A percentile compares a stretch with the other conserved stretches of the same genome.
phyloP scores from a whole-genome alignment of 2,329 filamentous ascomycete genomes.

The Coniochaeta pulveracea region DNA sequence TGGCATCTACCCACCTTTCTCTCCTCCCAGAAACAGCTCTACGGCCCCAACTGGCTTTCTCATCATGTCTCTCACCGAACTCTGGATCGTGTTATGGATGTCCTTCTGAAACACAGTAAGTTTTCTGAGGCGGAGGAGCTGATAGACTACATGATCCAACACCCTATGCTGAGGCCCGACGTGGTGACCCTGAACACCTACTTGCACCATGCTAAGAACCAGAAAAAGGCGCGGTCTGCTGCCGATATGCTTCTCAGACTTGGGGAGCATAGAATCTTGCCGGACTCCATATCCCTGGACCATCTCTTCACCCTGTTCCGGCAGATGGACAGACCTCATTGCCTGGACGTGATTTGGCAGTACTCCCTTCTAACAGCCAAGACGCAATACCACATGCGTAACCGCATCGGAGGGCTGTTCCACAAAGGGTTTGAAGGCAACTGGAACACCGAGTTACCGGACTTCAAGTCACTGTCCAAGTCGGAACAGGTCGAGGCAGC shows the following conservation, averaged over 20 bases:
- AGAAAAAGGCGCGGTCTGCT: conserved; percentile 11
- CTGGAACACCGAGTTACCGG: no score
- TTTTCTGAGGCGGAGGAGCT: conserved; percentile 18
- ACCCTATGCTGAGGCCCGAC: conserved; percentile 13
- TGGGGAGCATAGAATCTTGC: conserved; percentile 6
- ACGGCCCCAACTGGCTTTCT: conserved; percentile 34
- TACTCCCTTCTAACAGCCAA: background rate
- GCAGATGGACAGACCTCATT: background rate
- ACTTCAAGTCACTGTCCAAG: no score
- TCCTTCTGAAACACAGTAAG: conserved; percentile 27
- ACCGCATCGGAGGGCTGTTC: background rate
- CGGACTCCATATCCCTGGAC: background rate
- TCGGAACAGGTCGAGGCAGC: no score
- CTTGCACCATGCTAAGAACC: conserved; percentile 16
- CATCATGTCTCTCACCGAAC: conserved; percentile 11
- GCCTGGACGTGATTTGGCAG: background rate
- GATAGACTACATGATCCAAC: conserved; percentile 17
- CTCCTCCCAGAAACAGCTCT: conserved; percentile 26
- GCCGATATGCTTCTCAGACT: conserved; percentile 14
- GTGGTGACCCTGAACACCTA: conserved; percentile 22
- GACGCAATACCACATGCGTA: background rate
- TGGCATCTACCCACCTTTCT: conserved; percentile 25
- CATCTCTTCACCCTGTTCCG: conserved; percentile 1
- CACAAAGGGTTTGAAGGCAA: no score
- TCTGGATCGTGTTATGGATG: conserved; percentile 26